A percentile compares a stretch with the other conserved stretches of the same genome.
These are phyloP conservation scores for Aureobasidium pullulans DNA, from an alignment of 2,329 filamentous ascomycete genomes.

Conservation along the genomic window DNA sequence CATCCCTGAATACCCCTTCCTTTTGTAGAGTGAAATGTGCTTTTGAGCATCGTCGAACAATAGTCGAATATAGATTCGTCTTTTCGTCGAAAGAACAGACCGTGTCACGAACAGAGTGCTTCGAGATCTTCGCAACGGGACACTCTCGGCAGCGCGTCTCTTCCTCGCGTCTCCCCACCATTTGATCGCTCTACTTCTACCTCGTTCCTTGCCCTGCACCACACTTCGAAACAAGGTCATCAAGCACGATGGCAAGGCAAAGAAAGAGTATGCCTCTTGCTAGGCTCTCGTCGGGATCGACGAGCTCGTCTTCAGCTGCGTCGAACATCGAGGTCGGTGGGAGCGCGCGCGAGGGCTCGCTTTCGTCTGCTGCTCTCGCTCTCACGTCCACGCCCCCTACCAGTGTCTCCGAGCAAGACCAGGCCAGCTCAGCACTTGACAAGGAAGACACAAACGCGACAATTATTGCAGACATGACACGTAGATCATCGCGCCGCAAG, in stretches of 20 bases:
- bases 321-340: conserved; percentile 36
- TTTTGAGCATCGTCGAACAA: background rate
- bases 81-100: background rate
- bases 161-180: conserved; percentile 11
- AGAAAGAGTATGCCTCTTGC: conserved; percentile 4
- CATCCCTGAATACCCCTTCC: conserved; percentile 1
- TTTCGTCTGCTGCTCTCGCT: conserved; percentile 43
- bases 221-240: conserved; percentile 10
- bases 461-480: background rate
- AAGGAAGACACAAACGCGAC: conserved; percentile 20
- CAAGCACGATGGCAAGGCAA: conserved; percentile 14
- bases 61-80: background rate
- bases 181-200: conserved; percentile 21
- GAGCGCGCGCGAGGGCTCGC: conserved; percentile 31
- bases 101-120: background rate
- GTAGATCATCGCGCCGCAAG: conserved; percentile 46
- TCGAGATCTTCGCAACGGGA: background rate
- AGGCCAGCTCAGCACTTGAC: conserved; percentile 37
- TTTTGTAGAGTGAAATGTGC: background rate
- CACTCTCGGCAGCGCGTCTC: conserved; percentile 8
- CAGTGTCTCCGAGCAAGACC: conserved; percentile 56
- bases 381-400: conserved; percentile 59
- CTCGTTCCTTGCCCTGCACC: no score
- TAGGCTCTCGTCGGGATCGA: conserved; percentile 21
- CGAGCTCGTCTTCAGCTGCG: conserved; percentile 34